Evolutionary conservation across 495 filamentous ascomycete species (phyloP).

Genomic region (Penicillium ucsense): DNA sequence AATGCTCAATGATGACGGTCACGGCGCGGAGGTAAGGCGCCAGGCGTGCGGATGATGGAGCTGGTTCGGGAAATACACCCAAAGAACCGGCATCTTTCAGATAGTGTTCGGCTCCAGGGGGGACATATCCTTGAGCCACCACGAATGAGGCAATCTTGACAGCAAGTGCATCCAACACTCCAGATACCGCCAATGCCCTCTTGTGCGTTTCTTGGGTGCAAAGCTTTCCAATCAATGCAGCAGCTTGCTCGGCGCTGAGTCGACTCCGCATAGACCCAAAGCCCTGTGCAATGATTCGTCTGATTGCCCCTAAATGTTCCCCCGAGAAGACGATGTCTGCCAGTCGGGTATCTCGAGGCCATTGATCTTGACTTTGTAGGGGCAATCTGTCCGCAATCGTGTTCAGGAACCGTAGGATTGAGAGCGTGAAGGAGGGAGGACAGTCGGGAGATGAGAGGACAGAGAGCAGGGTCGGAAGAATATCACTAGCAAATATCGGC

Average conservation of each 20-base stretch:
- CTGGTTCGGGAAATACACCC: slow-evolving; percentile 35
- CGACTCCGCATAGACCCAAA: slow-evolving; percentile 41
- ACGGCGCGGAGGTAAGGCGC: slow-evolving; percentile 72
- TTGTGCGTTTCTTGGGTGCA: slow-evolving; percentile 63
- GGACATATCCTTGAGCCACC: slow-evolving; percentile 53
- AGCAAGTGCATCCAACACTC: slow-evolving; percentile 73
- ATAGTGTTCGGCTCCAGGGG: slow-evolving; percentile 41
- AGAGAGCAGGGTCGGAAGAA: slow-evolving; percentile 56
- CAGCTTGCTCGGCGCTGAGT: slow-evolving; percentile 58
- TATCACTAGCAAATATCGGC: slow-evolving; percentile 57
- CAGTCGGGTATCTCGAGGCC: slow-evolving; percentile 39
- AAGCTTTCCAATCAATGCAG: slow-evolving; percentile 58
- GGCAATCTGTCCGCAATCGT: slow-evolving; percentile 59
- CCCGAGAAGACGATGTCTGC: slow-evolving; percentile 55
- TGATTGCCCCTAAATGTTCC: slow-evolving; percentile 47
- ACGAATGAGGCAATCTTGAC: slow-evolving; percentile 66
- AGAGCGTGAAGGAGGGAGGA: slow-evolving; percentile 54
- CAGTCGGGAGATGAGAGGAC: slow-evolving; percentile 56
- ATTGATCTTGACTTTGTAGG: slow-evolving; percentile 36
- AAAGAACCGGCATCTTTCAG: slow-evolving; percentile 24
- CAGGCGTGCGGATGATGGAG: slow-evolving; percentile 50
- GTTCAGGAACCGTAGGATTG: slow-evolving; percentile 65
- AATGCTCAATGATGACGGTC: slow-evolving; percentile 67
- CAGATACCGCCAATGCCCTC: slow-evolving; percentile 53
- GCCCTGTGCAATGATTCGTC: slow-evolving; percentile 53